Evolutionary conservation across 2,329 filamentous ascomycete species (phyloP).

Genomic region (Aspergillus sp.): DNA sequence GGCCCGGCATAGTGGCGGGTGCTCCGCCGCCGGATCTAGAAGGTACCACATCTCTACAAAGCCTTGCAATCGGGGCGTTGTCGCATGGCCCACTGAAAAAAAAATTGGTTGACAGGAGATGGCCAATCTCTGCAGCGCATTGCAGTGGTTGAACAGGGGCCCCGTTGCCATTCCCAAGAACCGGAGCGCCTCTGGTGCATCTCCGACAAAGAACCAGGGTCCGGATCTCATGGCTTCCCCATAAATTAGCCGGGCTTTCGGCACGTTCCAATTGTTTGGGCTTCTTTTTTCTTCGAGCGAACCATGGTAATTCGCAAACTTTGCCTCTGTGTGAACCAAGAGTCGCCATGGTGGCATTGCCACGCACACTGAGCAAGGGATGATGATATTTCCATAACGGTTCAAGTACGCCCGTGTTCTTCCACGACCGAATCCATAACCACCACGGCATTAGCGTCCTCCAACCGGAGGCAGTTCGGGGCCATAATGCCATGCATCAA

Average conservation of each 20-base stretch:
- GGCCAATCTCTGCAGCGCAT: background rate
- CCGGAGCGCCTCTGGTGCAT: background rate
- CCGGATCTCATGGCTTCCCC: background rate
- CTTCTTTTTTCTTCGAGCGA: background rate
- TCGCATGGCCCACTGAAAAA: background rate
- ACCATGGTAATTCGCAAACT: conserved; percentile 3
- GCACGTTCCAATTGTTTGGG: background rate
- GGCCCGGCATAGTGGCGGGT: background rate
- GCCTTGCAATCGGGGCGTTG: background rate
- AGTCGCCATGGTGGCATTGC: background rate
- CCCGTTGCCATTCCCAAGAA: background rate
- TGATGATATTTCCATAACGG: background rate
- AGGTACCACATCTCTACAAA: background rate
- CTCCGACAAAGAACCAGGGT: background rate
- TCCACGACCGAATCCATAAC: background rate
- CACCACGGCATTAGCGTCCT: background rate
- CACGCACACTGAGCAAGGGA: background rate
- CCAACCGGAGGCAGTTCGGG: background rate
- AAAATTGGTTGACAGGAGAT: background rate
- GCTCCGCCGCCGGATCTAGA: background rate
- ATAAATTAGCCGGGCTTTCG: background rate
- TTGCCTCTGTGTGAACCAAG: conserved; percentile 7
- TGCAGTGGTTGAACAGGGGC: background rate
- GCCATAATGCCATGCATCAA: background rate
- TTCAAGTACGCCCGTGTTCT: background rate